Percentiles rank a stretch among this genome's conserved stretches.
Evolutionary conservation across 2,329 filamentous ascomycete genomes (phyloP).

Genomic region (Rutstroemia sp.): DNA sequence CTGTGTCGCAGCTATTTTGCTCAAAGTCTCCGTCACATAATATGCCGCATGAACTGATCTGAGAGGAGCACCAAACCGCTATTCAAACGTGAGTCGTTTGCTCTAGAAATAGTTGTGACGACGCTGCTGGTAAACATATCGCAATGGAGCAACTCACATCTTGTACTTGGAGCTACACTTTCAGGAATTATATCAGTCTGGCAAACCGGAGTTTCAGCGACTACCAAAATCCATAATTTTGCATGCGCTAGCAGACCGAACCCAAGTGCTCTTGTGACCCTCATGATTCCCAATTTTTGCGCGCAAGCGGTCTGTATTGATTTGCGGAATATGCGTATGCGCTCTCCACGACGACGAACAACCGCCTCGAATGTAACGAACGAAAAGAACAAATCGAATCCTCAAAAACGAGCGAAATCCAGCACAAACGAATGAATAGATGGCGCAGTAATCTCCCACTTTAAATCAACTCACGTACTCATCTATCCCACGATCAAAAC

Average conservation of each 20-base stretch:
- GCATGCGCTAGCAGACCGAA: background rate
- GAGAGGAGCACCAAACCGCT: background rate
- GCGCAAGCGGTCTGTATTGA: no score
- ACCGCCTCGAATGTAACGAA: no score
- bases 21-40: background rate
- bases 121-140: background rate
- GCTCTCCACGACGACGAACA: no score
- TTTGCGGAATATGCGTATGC: no score
- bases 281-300: background rate
- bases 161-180: background rate
- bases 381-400: no score
- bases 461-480: no score
- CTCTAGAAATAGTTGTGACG: background rate
- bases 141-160: background rate
- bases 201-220: background rate
- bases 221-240: background rate
- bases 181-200: background rate
- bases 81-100: no score
- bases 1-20: background rate
- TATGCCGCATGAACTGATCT: background rate
- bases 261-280: background rate
- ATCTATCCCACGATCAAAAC: no score
- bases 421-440: no score
- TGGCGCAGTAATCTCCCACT: no score
- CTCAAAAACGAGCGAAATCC: no score